Evolutionary conservation across 1,139 yeast species (phyloP).

Genomic region (Kodamaea derodonti): DNA sequence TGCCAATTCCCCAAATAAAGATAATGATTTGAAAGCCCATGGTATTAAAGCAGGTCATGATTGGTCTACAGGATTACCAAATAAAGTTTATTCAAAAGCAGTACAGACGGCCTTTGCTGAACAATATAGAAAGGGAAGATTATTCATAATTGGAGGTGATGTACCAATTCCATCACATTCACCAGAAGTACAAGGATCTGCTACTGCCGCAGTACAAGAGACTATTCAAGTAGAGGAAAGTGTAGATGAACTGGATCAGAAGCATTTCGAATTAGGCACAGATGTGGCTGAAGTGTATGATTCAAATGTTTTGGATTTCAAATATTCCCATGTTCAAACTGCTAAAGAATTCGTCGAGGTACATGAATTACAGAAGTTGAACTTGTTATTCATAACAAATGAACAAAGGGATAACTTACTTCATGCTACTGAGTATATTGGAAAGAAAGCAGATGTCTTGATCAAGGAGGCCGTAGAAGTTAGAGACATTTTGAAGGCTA

Average conservation of each 20-base stretch:
- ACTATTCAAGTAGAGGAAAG: not conserved
- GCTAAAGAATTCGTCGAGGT: constrained; percentile 55
- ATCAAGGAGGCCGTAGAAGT: constrained; percentile 80
- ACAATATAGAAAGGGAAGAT: constrained; percentile 70
- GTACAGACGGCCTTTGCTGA: constrained; percentile 77
- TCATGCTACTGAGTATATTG: constrained; percentile 44
- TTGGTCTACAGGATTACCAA: constrained; percentile 79
- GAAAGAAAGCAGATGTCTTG: constrained; percentile 57
- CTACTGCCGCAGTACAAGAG: not conserved
- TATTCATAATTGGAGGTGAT: constrained; percentile 57
- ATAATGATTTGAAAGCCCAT: constrained; percentile 86
- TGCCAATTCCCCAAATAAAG: constrained; percentile 88
- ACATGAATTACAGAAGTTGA: constrained; percentile 52
- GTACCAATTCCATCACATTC: not conserved
- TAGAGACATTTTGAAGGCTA: constrained; percentile 78
- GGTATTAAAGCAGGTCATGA: constrained; percentile 91
- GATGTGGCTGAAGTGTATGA: constrained; percentile 21
- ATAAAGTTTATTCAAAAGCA: constrained; percentile 70
- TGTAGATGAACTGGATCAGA: not conserved
- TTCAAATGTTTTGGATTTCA: constrained; percentile 39
- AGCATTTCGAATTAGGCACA: too few species aligned
- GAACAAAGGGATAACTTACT: constrained; percentile 51
- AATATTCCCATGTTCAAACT: constrained; percentile 44
- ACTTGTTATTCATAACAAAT: constrained; percentile 65
- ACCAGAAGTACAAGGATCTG: not conserved